Evolutionary conservation across 2,329 filamentous ascomycete genomes (phyloP), one percentile per base, ranked within the genome.

Genomic region (Pseudocercospora vitis): DNA sequence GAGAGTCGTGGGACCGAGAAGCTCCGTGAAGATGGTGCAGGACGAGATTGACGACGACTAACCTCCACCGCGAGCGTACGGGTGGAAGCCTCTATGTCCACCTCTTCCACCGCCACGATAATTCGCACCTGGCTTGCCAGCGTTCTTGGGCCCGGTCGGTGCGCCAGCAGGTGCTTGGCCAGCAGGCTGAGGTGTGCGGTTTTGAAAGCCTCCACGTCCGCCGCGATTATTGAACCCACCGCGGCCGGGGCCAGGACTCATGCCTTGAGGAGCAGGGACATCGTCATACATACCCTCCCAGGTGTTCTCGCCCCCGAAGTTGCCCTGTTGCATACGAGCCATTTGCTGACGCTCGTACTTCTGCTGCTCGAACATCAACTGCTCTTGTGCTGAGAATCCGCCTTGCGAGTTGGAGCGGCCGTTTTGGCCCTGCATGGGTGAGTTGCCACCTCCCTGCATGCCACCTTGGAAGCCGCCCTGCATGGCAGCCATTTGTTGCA

Each of bases 281-380:
- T 96, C 92, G 69, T 97, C 92, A 71, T 96, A 97, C 91, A 96
- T 96, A 66, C 92, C 92, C 71, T 97, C 92, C 91, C 91, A 96
- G 33, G 87, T 91, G 31, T 74, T 80, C 65, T 70, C 78, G 70
- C 69, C 72, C 21, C 72, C 72, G 52, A 65, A 68, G 39, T 60
- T 56, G 57, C 76, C 71, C 63, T 65, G 71, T 63, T 65, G 69
- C 68, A 77, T 72, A 70, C 80, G 81, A 57, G 79, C 79, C 59
- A 76, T 76, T 69, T 85, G 78, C 68, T 85, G 87, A 58, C 86
- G 83, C 65, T 88, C 85, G 69, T 89, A 89, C 71, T 90, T 89
- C 62, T 88, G 85, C 71, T 89, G 86, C 70, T 90, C 87, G 62
- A 89, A 89, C 29, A 83, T 79, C 58, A 88, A 79, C 69, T 90